Percentiles rank a stretch among this genome's conserved stretches.
These are phyloP conservation scores for Dictyostelium brefeldianum DNA, from an alignment of 78 protist genomes.

Conservation along the genomic window DNA sequence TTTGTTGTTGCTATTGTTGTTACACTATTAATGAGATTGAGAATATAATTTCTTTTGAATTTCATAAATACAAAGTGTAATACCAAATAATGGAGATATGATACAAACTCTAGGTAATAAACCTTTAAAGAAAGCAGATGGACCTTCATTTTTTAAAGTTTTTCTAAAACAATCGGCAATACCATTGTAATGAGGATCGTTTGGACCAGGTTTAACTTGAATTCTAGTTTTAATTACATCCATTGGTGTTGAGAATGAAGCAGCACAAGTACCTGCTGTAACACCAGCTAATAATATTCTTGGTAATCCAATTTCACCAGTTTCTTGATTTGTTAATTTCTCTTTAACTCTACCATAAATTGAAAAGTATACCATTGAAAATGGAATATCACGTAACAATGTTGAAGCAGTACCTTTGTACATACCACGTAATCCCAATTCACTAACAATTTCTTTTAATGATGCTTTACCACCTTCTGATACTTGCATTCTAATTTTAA, in stretches of 20 bases:
- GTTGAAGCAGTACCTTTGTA: conserved; percentile 90
- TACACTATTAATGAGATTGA: not conserved
- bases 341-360: conserved; percentile 81
- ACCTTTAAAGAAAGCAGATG: conserved; percentile 85
- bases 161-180: conserved; percentile 81
- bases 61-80: conserved; percentile 85
- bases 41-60: conserved; percentile 47
- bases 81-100: conserved; percentile 89
- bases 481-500: conserved; percentile 56
- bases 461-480: conserved; percentile 48
- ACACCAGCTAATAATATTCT: conserved; percentile 65
- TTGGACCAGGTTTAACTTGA: conserved; percentile 87
- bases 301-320: conserved; percentile 45
- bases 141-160: conserved; percentile 71
- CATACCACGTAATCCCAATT: conserved; percentile 86
- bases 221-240: conserved; percentile 91
- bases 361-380: conserved; percentile 90
- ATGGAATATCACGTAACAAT: conserved; percentile 89
- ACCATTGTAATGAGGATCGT: conserved; percentile 77
- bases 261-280: conserved; percentile 83
- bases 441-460: conserved; percentile 46
- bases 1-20: not conserved
- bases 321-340: conserved; percentile 21
- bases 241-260: conserved; percentile 81
- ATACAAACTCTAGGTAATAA: conserved; percentile 77